phyloP scores from a whole-genome alignment of 441 rosid genomes.

The Erodium trifolium region DNA sequence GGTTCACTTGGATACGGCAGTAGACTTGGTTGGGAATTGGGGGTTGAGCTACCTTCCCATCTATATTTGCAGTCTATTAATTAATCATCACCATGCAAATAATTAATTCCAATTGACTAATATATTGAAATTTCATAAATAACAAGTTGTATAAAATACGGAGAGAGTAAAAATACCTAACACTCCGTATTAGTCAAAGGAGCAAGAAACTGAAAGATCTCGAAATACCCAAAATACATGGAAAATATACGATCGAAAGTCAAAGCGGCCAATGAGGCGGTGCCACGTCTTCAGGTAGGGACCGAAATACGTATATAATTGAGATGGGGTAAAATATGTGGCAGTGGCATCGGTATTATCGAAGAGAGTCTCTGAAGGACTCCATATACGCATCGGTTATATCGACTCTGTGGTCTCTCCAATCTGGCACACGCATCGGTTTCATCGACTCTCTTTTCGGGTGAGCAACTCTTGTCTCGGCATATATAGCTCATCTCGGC shows the following conservation, averaged over 20 bases:
- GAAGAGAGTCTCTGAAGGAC: not conserved
- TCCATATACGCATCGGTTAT: not conserved
- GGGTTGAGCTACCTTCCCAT: not conserved
- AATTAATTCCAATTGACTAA: not conserved
- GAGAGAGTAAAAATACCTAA: too few relatives aligned
- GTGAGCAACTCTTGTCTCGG: not conserved
- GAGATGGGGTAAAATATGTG: too few relatives aligned
- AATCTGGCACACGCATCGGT: conserved; percentile 2
- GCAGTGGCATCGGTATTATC: not conserved
- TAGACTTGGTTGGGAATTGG: not conserved
- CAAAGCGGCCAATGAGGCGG: not conserved
- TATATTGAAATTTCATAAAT: not conserved
- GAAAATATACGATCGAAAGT: not conserved
- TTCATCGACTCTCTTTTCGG: not conserved
- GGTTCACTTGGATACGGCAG: not conserved
- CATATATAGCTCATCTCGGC: not conserved
- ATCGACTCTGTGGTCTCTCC: conserved; percentile 1
- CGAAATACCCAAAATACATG: not conserved
- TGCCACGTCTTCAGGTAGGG: not conserved
- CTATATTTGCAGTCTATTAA: not conserved
- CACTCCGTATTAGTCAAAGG: not conserved
- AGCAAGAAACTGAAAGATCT: not conserved
- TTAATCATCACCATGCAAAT: not conserved
- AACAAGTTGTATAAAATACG: not conserved
- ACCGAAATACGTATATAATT: too few relatives aligned